A percentile compares a stretch with the other conserved stretches of the same genome.
Conservation (phyloP, 2,329 filamentous ascomycete species). For the Fusarium pseudonygamai region DNA sequence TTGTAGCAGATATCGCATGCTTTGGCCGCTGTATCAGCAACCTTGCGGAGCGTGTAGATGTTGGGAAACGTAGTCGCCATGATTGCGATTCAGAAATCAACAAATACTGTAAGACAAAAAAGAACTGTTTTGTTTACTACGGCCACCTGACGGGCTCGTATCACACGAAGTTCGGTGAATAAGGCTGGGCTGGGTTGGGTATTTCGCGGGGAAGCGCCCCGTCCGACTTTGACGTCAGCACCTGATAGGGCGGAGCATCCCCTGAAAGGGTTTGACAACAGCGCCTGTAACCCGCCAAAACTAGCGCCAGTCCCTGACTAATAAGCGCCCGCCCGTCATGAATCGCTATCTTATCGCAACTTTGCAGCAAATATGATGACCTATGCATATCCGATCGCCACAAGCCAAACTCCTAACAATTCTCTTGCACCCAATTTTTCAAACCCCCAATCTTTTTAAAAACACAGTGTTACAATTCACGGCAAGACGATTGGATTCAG, state of each 20-base stretch:
- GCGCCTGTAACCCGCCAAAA: constrained; percentile 24
- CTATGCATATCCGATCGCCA: constrained; percentile 30
- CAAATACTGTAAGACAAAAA: neutral
- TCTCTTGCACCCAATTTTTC: constrained; percentile 8
- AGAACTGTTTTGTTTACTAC: neutral
- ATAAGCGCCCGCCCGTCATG: constrained; percentile 30
- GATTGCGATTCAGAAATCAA: neutral
- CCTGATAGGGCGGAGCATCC: constrained; percentile 18
- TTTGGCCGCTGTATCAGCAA: constrained; percentile 84
- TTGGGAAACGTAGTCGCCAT: constrained; percentile 72
- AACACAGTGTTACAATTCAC: constrained; percentile 28
- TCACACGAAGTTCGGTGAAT: constrained; percentile 10
- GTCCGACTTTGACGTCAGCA: constrained; percentile 23
- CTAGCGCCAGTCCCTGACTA: constrained; percentile 34
- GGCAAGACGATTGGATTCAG: constrained; percentile 23
- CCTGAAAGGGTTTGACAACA: constrained; percentile 14
- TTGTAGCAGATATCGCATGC: constrained; percentile 94
- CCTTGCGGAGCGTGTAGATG: constrained; percentile 83
- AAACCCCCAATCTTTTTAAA: constrained; percentile 9
- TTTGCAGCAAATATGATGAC: constrained; percentile 38
- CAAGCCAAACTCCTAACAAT: constrained; percentile 22
- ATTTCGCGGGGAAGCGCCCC: constrained; percentile 26
- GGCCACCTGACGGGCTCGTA: neutral
- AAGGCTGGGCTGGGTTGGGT: constrained; percentile 2
- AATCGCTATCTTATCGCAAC: constrained; percentile 41